Evolutionary conservation across 192 early-diverging fungal species (phyloP).

Genomic region (Lobosporangium transversale): DNA sequence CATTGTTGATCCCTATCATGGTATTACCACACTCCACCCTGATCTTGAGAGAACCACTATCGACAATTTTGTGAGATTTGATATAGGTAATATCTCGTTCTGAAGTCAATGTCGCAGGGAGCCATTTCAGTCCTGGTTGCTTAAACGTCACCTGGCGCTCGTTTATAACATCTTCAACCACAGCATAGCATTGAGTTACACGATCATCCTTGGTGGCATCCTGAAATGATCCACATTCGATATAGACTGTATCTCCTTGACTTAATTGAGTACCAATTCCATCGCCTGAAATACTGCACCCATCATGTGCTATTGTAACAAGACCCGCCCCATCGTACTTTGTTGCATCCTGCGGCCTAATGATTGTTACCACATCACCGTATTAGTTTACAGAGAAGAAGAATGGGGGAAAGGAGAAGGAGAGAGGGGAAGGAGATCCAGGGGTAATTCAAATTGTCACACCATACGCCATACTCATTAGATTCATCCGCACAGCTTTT

Average conservation of each 20-base stretch:
- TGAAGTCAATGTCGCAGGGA: slow-evolving; percentile 32
- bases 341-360: slow-evolving; percentile 54
- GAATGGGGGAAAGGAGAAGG: background rate
- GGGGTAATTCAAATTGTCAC: background rate
- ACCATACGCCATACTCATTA: background rate
- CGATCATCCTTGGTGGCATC: slow-evolving; percentile 35
- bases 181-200: slow-evolving; percentile 46
- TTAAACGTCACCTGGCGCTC: slow-evolving; percentile 45
- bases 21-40: slow-evolving; percentile 56
- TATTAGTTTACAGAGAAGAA: no score
- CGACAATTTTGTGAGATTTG: slow-evolving; percentile 52
- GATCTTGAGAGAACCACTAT: slow-evolving; percentile 47
- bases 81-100: slow-evolving; percentile 48
- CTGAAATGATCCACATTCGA: slow-evolving; percentile 50
- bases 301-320: slow-evolving; percentile 48
- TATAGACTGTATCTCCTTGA: slow-evolving; percentile 50
- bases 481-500: background rate
- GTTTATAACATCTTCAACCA: slow-evolving; percentile 34
- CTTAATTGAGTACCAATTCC: slow-evolving; percentile 39
- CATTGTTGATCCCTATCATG: slow-evolving; percentile 39
- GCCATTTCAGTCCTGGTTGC: slow-evolving; percentile 54
- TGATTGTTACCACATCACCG: no score
- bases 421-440: background rate
- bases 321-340: slow-evolving; percentile 31
- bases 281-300: slow-evolving; percentile 32